Percentiles rank a stretch among this genome's conserved stretches.
Evolutionary conservation across 495 filamentous ascomycete genomes (phyloP).

Genomic region (Lasiosphaeris hirsuta): DNA sequence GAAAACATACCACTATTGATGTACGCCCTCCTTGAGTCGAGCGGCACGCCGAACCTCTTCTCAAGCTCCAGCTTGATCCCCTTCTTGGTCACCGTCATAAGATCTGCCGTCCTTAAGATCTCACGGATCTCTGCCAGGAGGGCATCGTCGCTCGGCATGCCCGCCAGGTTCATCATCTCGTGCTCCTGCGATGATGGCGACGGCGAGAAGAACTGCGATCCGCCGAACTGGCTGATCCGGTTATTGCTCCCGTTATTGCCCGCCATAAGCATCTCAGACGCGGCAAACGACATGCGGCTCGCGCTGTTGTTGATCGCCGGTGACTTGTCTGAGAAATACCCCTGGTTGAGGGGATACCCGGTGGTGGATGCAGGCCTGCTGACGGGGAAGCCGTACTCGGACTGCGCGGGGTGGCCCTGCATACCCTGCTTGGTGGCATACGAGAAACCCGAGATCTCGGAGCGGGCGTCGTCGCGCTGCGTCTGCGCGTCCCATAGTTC

Average conservation of each 20-base stretch:
- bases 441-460: conserved; percentile 86
- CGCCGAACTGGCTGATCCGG: conserved; percentile 49
- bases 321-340: conserved; percentile 21
- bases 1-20: conserved; percentile 81
- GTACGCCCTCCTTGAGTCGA: conserved; percentile 81
- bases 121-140: conserved; percentile 91
- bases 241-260: conserved; percentile 23
- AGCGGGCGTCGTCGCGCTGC: conserved; percentile 68
- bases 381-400: conserved; percentile 57
- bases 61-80: conserved; percentile 92
- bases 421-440: conserved; percentile 73
- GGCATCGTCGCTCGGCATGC: conserved; percentile 81
- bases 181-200: conserved; percentile 53
- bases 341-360: conserved; percentile 38
- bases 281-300: conserved; percentile 73
- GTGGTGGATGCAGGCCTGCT: conserved; percentile 75
- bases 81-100: conserved; percentile 99
- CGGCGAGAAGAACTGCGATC: conserved; percentile 45
- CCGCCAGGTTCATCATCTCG: conserved; percentile 63
- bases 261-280: conserved; percentile 58
- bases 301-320: conserved; percentile 31
- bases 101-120: conserved; percentile 82
- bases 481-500: conserved; percentile 96
- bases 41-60: conserved; percentile 72
- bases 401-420: conserved; percentile 39